Evolutionary conservation across 192 early-diverging fungal species (phyloP).

Genomic region (Backusella tarrabulga): DNA sequence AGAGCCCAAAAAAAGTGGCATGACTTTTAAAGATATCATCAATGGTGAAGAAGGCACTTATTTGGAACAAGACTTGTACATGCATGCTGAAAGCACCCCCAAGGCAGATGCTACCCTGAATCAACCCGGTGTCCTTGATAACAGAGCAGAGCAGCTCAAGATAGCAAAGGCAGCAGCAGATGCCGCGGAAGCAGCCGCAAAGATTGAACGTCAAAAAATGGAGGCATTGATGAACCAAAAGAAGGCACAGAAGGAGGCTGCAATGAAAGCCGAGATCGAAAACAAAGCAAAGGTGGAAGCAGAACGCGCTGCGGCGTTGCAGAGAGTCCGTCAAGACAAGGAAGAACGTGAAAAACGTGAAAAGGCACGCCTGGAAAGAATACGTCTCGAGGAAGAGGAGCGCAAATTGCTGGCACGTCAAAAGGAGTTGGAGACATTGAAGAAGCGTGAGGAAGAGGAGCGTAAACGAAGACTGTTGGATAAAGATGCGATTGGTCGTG

Average conservation of each 20-base stretch:
- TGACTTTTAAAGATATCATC: slow-evolving; percentile 15
- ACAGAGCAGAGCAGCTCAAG: background rate
- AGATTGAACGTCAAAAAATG: background rate
- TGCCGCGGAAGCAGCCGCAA: background rate
- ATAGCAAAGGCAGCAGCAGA: slow-evolving; percentile 7
- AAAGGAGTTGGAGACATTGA: background rate
- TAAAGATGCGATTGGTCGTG: background rate
- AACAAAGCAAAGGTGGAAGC: background rate
- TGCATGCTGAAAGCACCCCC: no score
- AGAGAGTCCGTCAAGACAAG: background rate
- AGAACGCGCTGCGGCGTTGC: background rate
- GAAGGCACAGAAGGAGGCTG: background rate
- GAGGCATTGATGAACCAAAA: background rate
- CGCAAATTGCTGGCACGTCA: background rate
- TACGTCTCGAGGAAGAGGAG: background rate
- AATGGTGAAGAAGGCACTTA: background rate
- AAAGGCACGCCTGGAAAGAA: background rate
- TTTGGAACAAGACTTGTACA: no score
- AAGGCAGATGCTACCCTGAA: background rate
- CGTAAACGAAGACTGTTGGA: background rate
- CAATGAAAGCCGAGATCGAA: background rate
- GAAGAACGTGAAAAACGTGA: background rate
- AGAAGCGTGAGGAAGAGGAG: background rate
- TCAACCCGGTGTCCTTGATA: background rate
- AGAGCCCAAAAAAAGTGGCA: slow-evolving; percentile 21